Base-by-base conservation (phyloP, 495 filamentous ascomycete species). In the Amorphotheca resinae region DNA sequence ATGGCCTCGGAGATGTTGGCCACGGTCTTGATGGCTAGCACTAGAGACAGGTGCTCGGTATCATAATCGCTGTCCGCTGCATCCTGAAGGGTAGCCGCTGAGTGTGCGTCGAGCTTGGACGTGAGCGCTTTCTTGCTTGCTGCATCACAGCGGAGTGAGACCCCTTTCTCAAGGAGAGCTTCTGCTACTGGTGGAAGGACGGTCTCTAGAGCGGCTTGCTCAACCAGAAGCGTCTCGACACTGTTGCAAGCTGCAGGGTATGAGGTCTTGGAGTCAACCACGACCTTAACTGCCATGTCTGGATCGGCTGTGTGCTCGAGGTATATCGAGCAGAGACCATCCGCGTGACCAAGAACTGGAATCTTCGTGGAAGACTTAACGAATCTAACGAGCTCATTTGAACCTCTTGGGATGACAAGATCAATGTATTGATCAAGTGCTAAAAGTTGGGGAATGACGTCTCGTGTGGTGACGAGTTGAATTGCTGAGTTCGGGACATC, bases 191-290 rank as follows among this genome's bases (percentile, higher is more conserved):
- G 40, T 1, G 87, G 84, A 21, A 94, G 70, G n/a, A 84, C 42
- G 2, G 72, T 80, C 6, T 61, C 44, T 0, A 93, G 68, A n/a
- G 74, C 74, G 23, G 71, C 65, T 44, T 85, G 68, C 49, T 96
- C 80, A 20, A 96, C 79, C 9, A 99, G 74, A 0, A 99, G 65
- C 1, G 87, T 88, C 60, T 99, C 91, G 22, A 94, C 62, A 20
- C 79, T 73, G 61, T 99, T 99, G 69, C 91, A 99, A 14, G 88
- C 91, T n/a, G 91, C 93, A 5, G 88, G 83, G 59, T 99, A 99
- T 59, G 79, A 76, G 5, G 81, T 82, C 61, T 99, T 99, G 16
- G 89, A 80, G 62, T 99, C 93, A 48, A 94, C 64, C 14, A 96
- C 67, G 16, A 95, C 81, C 42, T 79, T 81, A 9, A 76, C 71